These are phyloP conservation scores for Cutaneotrichosporon mucoides DNA, from an alignment of 1,284 basidiomycete genomes.

Conservation along the genomic window DNA sequence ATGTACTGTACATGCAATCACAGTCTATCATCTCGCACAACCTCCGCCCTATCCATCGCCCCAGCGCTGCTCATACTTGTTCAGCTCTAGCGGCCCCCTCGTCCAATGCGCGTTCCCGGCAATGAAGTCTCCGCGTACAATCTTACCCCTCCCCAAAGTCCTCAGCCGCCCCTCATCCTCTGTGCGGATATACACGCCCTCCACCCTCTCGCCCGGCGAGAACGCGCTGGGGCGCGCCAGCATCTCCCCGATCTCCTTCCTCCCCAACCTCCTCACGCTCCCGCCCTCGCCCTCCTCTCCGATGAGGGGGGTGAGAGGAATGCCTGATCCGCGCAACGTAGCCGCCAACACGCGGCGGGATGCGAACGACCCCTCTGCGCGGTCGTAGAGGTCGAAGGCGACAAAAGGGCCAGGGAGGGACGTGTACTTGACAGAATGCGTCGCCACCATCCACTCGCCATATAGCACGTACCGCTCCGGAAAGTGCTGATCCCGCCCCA, in stretches of 20 bases:
- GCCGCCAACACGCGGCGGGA: constrained; percentile 36
- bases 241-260: constrained; percentile 51
- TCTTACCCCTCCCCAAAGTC: constrained; percentile 55
- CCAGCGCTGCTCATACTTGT: constrained; percentile 23
- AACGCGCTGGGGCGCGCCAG: constrained; percentile 53
- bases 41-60: too few relatives aligned
- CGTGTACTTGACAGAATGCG: constrained; percentile 59
- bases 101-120: constrained; percentile 63
- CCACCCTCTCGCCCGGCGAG: constrained; percentile 54
- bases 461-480: constrained; percentile 59
- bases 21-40: too few relatives aligned
- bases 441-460: constrained; percentile 63
- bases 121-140: constrained; percentile 62
- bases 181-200: constrained; percentile 60
- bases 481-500: constrained; percentile 56
- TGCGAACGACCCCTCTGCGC: constrained; percentile 52
- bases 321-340: constrained; percentile 48
- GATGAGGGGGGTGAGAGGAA: constrained; percentile 53
- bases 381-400: constrained; percentile 57
- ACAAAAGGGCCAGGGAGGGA: constrained; percentile 57
- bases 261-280: constrained; percentile 38
- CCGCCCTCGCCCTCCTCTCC: constrained; percentile 38
- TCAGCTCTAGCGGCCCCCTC: constrained; percentile 51
- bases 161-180: constrained; percentile 47
- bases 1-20: too few relatives aligned